A percentile compares a stretch with the other conserved stretches of the same genome.
These are phyloP conservation scores for Jacaranda copaia DNA, from an alignment of 257 asterid species.

Conservation along the genomic window DNA sequence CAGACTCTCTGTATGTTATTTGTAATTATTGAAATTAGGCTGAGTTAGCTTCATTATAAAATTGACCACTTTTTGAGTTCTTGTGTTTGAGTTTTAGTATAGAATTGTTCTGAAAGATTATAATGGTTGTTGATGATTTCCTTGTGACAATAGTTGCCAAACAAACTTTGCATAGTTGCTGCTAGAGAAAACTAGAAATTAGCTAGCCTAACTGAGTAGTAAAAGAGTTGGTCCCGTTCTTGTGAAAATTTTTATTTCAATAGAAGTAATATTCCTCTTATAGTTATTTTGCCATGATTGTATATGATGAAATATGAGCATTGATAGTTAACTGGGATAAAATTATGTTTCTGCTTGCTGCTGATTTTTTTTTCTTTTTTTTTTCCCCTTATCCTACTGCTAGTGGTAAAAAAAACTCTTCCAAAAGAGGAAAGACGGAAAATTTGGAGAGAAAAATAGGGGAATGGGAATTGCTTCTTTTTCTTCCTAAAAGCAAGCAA, in stretches of 20 bases:
- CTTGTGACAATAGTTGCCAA: too few relatives aligned
- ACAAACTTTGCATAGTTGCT: too few relatives aligned
- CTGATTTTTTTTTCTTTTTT: too few relatives aligned
- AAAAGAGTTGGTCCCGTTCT: background rate
- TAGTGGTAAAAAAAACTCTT: too few relatives aligned
- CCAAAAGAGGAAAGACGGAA: too few relatives aligned
- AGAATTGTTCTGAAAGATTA: background rate
- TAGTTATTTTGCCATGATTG: background rate
- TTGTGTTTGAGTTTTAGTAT: background rate
- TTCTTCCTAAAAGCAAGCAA: too few relatives aligned
- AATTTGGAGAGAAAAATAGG: too few relatives aligned
- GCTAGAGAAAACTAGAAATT: too few relatives aligned
- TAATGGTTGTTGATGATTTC: background rate
- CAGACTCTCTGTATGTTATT: background rate
- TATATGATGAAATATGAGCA: background rate
- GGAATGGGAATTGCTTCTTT: too few relatives aligned
- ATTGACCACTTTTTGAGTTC: background rate
- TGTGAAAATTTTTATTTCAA: background rate
- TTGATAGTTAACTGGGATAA: background rate
- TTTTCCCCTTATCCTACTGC: too few relatives aligned
- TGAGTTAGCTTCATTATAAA: background rate
- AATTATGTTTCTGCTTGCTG: background rate
- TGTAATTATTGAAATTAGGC: slow-evolving; percentile 7
- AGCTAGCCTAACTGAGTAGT: background rate
- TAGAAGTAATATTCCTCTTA: background rate